These are phyloP conservation scores for Colletotrichum tropicicola DNA, from an alignment of 2,329 filamentous ascomycete species.

Conservation along the genomic window DNA sequence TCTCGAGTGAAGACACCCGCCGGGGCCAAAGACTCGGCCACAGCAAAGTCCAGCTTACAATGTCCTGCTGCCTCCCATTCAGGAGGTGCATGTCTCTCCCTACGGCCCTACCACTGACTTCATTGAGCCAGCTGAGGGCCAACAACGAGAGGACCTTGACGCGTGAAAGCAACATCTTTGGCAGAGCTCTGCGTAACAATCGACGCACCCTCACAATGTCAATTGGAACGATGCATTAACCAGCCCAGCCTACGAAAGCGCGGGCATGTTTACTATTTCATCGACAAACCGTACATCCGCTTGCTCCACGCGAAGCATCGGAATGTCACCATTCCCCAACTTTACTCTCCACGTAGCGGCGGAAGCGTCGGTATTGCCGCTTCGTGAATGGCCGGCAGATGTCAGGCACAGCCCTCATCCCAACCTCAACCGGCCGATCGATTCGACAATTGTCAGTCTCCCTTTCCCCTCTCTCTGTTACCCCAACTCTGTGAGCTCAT, in stretches of 20 bases:
- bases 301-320: background rate
- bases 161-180: constrained; percentile 22
- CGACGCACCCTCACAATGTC: background rate
- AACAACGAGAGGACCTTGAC: constrained; percentile 8
- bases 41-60: constrained; percentile 14
- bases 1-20: too few species aligned
- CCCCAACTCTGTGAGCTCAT: background rate
- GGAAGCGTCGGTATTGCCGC: constrained; percentile 26
- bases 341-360: background rate
- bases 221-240: background rate
- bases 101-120: background rate
- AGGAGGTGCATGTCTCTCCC: constrained; percentile 12
- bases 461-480: constrained; percentile 1
- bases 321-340: constrained; percentile 5
- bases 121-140: constrained; percentile 15
- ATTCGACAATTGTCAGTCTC: background rate
- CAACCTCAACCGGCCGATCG: background rate
- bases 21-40: rapidly evolving
- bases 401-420: constrained; percentile 2
- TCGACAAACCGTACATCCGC: background rate
- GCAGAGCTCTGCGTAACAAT: background rate
- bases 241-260: background rate
- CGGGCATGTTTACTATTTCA: constrained; percentile 6
- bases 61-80: constrained; percentile 25
- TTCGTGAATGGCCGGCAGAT: constrained; percentile 19